Conservation (phyloP, 1,284 basidiomycete genomes). For the Sparassis latifolia region DNA sequence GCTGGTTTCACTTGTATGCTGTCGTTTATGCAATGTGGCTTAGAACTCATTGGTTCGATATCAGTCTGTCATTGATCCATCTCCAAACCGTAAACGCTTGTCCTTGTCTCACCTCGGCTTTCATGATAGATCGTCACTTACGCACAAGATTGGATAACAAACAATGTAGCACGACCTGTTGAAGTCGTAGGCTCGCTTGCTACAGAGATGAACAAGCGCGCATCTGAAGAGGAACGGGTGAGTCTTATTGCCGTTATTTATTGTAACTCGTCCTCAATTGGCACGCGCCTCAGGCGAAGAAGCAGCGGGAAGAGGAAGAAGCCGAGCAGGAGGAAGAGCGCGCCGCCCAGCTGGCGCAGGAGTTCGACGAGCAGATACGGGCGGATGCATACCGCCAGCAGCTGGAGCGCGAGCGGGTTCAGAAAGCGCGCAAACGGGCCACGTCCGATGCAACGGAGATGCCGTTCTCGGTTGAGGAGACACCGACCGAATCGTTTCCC, state of each 20-base stretch:
- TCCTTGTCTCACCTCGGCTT: background rate
- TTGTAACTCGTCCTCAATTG: background rate
- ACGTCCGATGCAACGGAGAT: slow-evolving; percentile 64
- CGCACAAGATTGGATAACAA: slow-evolving; percentile 64
- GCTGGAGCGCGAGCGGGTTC: slow-evolving; percentile 39
- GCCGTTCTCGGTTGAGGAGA: slow-evolving; percentile 36
- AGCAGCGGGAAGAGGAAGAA: slow-evolving; percentile 46
- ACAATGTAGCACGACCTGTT: slow-evolving; percentile 46
- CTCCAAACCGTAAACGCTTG: background rate
- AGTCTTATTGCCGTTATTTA: slow-evolving; percentile 11
- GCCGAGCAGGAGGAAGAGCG: slow-evolving; percentile 40
- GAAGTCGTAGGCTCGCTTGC: slow-evolving; percentile 66
- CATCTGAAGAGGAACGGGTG: slow-evolving; percentile 57
- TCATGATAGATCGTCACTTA: slow-evolving; percentile 50
- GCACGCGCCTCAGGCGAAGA: slow-evolving; percentile 20
- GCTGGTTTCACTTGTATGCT: too few relatives aligned
- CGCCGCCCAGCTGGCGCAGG: slow-evolving; percentile 41
- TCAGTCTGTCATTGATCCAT: background rate
- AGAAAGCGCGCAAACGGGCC: slow-evolving; percentile 50
- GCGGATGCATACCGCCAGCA: slow-evolving; percentile 53
- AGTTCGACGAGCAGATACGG: slow-evolving; percentile 57
- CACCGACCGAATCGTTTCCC: slow-evolving; percentile 52
- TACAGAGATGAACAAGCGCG: slow-evolving; percentile 65
- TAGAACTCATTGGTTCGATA: background rate
- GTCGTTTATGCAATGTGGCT: too few relatives aligned